Evolutionary conservation across 2,329 filamentous ascomycete genomes (phyloP).

Genomic region (Colletotrichum paranaense): DNA sequence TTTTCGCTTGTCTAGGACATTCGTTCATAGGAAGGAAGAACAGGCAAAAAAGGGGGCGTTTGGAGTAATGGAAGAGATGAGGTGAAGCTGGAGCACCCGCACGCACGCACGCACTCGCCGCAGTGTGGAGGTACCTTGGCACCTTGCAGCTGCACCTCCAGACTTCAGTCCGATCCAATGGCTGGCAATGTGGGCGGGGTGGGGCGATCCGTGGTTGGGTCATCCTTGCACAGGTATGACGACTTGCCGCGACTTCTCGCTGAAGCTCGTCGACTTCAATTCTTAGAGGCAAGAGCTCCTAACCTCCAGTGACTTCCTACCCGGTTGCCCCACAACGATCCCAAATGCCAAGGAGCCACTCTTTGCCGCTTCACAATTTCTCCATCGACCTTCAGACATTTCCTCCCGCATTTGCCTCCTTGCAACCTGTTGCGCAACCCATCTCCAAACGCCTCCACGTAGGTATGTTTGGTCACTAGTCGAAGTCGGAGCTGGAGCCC

Average conservation of each 20-base stretch:
- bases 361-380: constrained; percentile 26
- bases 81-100: constrained; percentile 18
- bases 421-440: neutral
- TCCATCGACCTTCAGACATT: neutral
- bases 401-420: neutral
- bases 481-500: neutral
- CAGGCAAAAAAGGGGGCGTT: neutral
- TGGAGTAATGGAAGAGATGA: constrained; percentile 5
- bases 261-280: neutral
- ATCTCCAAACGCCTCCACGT: neutral
- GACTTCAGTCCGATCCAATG: constrained; percentile 14
- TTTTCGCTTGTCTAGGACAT: neutral
- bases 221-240: constrained; percentile 33
- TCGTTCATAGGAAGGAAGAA: neutral
- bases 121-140: constrained; percentile 21
- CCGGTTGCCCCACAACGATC: neutral
- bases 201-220: constrained; percentile 28
- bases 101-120: constrained; percentile 5
- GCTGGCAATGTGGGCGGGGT: constrained; percentile 9
- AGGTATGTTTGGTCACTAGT: neutral
- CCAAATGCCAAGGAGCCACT: constrained; percentile 20
- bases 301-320: too few species aligned
- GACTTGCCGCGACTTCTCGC: constrained; percentile 16
- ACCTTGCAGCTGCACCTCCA: constrained; percentile 12
- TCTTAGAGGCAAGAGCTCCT: neutral